Base-by-base conservation (phyloP, 169 alveolate species). In the Plasmodium gonderi region DNA sequence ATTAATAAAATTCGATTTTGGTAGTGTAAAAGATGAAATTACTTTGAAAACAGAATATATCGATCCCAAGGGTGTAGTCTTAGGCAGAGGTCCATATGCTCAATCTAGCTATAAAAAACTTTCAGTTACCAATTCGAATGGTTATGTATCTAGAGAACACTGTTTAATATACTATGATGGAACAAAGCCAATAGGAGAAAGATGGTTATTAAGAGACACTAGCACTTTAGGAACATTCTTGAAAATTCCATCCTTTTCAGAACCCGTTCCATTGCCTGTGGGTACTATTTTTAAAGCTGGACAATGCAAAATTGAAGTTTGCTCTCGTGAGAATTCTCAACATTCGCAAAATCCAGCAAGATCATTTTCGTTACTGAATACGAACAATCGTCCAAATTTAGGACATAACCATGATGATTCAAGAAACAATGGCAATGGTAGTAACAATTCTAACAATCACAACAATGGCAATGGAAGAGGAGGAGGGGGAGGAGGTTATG, bases 131-230 rank as follows among this genome's bases (percentile, higher is more conserved):
- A 89, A 96, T 64, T 96, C 95, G 33, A 97, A 97, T 95, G 99
- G 99, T 1, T 97, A 97, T 93, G 96, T 97, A 23, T 96, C 98
- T 65, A 94, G 99, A 17, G 98, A 96, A 77, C 99, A 97, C 81
- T 97, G 99, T 82, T 90, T 97, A 83, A 93, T 97, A 20, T 96
- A 92, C 95, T 97, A 97, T 91, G 98, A 97, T 81, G 98, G 98
- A 38, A 78, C 95, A 42, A 87, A 93, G 40, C 95, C 96, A 20
- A 68, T 93, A 33, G 96, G 96, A 14, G 92, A 92, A 74, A 90
- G 97, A 38, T 97, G 99, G 99, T 44, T 96, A 26, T 85, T 97
- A 49, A 92, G 97, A 77, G 98, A 97, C 47, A 90, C 96, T 82
- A 95, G 98, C 79, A 96, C 98, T 14, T 94, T 97, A 31, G 99